Evolutionary conservation across 2,329 filamentous ascomycete genomes (phyloP).

Genomic region (Penicillium brevicompactum): DNA sequence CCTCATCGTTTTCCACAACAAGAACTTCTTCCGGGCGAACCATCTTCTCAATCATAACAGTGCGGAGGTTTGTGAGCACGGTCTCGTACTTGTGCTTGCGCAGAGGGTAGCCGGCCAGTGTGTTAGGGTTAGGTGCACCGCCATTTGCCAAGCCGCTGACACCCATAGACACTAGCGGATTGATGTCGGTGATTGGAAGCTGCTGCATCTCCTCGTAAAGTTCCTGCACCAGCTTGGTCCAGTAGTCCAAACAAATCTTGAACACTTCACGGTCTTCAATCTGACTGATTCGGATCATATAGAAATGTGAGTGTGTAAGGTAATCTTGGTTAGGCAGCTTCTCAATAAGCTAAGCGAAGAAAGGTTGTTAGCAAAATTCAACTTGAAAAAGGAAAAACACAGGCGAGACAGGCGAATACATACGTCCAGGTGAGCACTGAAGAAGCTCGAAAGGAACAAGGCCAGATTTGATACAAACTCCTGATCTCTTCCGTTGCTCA

Average conservation of each 20-base stretch:
- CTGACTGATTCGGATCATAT: constrained; percentile 96
- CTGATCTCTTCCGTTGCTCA: constrained; percentile 89
- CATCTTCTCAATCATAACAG: constrained; percentile 99
- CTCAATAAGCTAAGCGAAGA: constrained; percentile 72
- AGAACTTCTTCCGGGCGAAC: constrained; percentile 95
- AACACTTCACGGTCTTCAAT: constrained; percentile 99
- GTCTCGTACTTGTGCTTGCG: constrained; percentile 98
- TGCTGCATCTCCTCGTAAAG: constrained; percentile 99
- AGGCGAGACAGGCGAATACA: constrained; percentile 24
- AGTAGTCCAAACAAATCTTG: constrained; percentile 99
- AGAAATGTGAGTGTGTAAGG: constrained; percentile 94
- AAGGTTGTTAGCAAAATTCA: constrained; percentile 7
- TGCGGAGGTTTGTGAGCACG: constrained; percentile 87
- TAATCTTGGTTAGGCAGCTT: constrained; percentile 94
- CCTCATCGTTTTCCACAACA: constrained; percentile 99
- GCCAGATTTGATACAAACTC: constrained; percentile 98
- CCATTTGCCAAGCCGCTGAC: constrained; percentile 71
- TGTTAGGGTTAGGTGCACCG: constrained; percentile 79
- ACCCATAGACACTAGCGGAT: constrained; percentile 81
- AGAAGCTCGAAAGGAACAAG: constrained; percentile 95
- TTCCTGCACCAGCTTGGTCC: constrained; percentile 97
- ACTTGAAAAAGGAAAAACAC: constrained; percentile 1
- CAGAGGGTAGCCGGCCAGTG: constrained; percentile 88
- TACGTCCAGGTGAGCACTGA: constrained; percentile 86
- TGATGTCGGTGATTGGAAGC: constrained; percentile 88